A percentile compares a stretch with the other conserved stretches of the same genome.
These are phyloP conservation scores for Dillenia turbinata DNA, from an alignment of 164 flowering plant genomes.

Conservation along the genomic window DNA sequence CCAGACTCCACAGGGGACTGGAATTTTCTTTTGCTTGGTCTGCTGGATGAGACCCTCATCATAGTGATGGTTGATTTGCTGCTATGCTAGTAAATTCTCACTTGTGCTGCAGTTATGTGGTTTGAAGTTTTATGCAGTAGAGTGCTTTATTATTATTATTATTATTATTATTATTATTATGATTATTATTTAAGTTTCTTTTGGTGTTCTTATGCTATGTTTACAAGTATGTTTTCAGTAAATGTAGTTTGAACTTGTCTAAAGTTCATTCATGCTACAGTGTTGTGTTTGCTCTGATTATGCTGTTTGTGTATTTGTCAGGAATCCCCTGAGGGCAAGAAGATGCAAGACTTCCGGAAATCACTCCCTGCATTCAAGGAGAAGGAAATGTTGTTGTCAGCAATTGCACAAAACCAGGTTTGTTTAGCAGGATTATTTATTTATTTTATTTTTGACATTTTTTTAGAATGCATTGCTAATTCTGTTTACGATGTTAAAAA, in stretches of 20 bases:
- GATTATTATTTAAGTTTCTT: not conserved
- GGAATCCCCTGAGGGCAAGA: constrained; percentile 96
- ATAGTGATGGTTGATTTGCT: no score
- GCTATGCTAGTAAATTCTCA: no score
- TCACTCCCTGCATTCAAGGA: constrained; percentile 88
- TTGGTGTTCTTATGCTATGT: not conserved
- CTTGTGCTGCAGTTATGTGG: no score
- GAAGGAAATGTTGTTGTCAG: constrained; percentile 84
- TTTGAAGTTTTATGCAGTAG: not conserved
- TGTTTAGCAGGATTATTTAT: constrained; percentile 9
- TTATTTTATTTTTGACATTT: constrained; percentile 1
- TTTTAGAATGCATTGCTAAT: no score
- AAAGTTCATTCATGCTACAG: not conserved
- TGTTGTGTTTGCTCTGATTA: not conserved
- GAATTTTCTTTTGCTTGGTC: no score
- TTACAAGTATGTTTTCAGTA: not conserved
- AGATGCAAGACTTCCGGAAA: constrained; percentile 70
- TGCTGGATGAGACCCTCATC: no score
- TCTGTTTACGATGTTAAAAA: no score
- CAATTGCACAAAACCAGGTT: constrained; percentile 97
- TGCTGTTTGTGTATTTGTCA: constrained; percentile 15
- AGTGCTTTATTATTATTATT: not conserved
- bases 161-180: not conserved
- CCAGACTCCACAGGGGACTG: no score
- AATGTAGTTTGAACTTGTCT: not conserved